Evolutionary conservation across 306 rosid genomes (phyloP).

Genomic region (Vigna reflexopilosa): DNA sequence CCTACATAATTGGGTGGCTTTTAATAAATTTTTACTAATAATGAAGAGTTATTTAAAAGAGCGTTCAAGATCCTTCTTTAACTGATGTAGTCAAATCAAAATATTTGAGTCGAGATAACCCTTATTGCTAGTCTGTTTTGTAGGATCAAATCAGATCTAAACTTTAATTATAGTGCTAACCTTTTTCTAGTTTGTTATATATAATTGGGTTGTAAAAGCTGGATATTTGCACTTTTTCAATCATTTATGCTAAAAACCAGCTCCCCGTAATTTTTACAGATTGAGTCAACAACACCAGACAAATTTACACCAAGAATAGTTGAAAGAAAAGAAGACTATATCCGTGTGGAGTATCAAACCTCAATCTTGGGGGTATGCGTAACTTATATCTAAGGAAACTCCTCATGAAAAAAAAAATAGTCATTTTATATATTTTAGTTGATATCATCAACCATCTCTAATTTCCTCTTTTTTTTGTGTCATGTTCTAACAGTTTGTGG

Average conservation of each 20-base stretch:
- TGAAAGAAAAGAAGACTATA: slow-evolving; percentile 80
- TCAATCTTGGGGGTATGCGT: slow-evolving; percentile 79
- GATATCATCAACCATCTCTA: slow-evolving; percentile 24
- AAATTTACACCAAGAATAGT: slow-evolving; percentile 67
- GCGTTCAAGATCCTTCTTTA: too few species aligned
- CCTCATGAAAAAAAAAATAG: background rate
- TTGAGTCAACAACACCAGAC: slow-evolving; percentile 75
- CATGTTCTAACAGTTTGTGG: slow-evolving; percentile 66
- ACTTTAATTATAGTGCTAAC: background rate
- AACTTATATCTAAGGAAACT: slow-evolving; percentile 7
- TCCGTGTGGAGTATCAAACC: slow-evolving; percentile 78
- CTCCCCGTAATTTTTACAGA: slow-evolving; percentile 54
- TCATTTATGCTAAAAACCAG: slow-evolving; percentile 34
- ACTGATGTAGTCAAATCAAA: too few species aligned
- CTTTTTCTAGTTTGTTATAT: background rate
- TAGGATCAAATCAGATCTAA: too few species aligned
- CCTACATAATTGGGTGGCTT: background rate
- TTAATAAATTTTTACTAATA: background rate
- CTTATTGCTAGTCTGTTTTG: too few species aligned
- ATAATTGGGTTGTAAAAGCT: background rate
- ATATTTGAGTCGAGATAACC: too few species aligned
- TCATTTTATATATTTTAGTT: slow-evolving; percentile 4
- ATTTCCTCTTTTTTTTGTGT: background rate
- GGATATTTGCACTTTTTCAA: slow-evolving; percentile 24
- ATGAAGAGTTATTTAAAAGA: background rate